These are phyloP conservation scores for Trametes maxima DNA, from an alignment of 768 basidiomycete species.

Conservation along the genomic window DNA sequence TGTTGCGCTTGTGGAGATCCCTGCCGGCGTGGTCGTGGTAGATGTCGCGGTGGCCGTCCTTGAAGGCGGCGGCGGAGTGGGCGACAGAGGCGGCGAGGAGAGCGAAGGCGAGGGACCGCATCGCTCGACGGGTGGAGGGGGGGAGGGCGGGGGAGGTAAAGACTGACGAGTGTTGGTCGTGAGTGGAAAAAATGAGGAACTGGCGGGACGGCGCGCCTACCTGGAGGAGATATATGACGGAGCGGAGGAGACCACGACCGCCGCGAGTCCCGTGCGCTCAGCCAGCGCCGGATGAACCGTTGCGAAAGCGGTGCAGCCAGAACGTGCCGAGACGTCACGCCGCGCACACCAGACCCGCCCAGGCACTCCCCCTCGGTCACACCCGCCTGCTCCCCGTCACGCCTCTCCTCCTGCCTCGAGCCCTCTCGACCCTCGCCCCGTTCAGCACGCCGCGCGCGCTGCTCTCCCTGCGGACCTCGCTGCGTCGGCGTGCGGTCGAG, in stretches of 20 bases:
- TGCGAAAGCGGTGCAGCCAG: background rate
- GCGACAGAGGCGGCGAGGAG: conserved; percentile 25
- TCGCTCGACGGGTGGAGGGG: conserved; percentile 11
- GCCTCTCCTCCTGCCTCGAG: background rate
- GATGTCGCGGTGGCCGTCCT: conserved; percentile 27
- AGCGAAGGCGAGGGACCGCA: conserved; percentile 29
- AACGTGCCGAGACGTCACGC: conserved; percentile 6
- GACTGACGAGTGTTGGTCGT: conserved; percentile 17
- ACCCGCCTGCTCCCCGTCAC: background rate
- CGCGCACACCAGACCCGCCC: background rate
- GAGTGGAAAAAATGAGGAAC: background rate
- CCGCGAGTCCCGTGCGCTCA: no score
- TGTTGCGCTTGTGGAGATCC: conserved; percentile 37
- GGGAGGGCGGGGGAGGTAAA: conserved; percentile 8
- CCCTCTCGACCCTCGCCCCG: background rate
- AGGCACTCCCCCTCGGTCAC: conserved; percentile 1
- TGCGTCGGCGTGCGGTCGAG: background rate
- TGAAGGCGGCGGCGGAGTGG: conserved; percentile 14
- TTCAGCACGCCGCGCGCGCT: background rate
- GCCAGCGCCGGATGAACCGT: background rate
- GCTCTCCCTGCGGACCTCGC: background rate
- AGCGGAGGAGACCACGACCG: background rate
- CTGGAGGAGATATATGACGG: background rate
- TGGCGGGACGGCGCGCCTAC: background rate
- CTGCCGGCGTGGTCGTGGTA: conserved; percentile 15